phyloP scores from a whole-genome alignment of 495 filamentous ascomycete species.

The Corynascus novoguineensis region DNA sequence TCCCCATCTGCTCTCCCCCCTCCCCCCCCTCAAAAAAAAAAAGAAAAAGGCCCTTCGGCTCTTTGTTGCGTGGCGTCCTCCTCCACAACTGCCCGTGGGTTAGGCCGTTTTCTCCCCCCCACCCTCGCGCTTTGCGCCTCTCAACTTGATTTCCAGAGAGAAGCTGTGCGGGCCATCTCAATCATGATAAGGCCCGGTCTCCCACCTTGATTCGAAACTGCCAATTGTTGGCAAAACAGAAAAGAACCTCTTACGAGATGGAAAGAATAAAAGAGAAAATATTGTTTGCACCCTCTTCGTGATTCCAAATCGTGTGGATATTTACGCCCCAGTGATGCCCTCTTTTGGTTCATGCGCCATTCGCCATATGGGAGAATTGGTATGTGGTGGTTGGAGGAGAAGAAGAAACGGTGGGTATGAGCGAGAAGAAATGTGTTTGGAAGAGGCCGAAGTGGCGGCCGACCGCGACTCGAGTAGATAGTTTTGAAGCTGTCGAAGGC shows the following conservation, averaged over 20 bases:
- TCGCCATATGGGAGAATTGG: constrained; percentile 27
- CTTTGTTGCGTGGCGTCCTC: background rate
- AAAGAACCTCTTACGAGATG: constrained; percentile 3
- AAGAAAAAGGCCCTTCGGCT: too few species aligned
- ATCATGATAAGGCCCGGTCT: background rate
- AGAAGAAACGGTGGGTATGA: constrained; percentile 22
- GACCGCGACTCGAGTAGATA: background rate
- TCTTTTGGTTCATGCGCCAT: constrained; percentile 35
- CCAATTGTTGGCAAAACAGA: background rate
- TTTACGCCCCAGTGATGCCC: constrained; percentile 32
- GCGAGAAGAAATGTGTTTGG: constrained; percentile 21
- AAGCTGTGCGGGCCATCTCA: background rate
- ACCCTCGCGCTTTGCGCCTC: background rate
- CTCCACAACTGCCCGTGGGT: background rate
- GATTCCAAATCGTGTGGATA: constrained; percentile 15
- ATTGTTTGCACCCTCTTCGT: constrained; percentile 6
- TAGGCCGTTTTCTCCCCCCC: background rate
- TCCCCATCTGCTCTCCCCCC: background rate
- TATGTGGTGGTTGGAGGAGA: constrained; percentile 17
- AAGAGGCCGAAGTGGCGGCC: constrained; percentile 4
- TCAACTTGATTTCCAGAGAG: background rate
- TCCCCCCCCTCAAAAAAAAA: too few species aligned
- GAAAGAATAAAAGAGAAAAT: constrained; percentile 10
- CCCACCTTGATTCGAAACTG: background rate
- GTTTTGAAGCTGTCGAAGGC: background rate